phyloP scores from a whole-genome alignment of 768 basidiomycete genomes.

The Hericium coralloides region DNA sequence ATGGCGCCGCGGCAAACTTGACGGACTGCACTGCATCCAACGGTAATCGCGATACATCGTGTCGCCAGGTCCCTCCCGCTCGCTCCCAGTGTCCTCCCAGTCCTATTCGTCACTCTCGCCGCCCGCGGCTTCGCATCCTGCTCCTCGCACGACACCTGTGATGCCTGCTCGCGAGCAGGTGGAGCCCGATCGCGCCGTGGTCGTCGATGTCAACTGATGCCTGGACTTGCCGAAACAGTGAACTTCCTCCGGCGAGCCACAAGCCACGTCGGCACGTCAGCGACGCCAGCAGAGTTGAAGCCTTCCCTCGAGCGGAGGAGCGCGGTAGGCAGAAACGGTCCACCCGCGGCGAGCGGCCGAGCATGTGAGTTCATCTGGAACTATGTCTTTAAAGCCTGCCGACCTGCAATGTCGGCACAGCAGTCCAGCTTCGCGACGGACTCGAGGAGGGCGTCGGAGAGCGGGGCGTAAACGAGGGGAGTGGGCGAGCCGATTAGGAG shows the following conservation, averaged over 20 bases:
- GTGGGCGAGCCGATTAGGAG: conserved; percentile 61
- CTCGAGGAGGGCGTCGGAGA: conserved; percentile 47
- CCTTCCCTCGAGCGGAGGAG: conserved; percentile 46
- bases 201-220: too few relatives aligned
- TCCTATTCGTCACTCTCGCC: conserved; percentile 78
- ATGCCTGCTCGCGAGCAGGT: too few relatives aligned
- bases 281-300: conserved; percentile 25
- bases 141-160: too few relatives aligned
- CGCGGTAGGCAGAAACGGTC: conserved; percentile 28
- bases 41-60: conserved; percentile 78
- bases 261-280: conserved; percentile 43
- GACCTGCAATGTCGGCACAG: conserved; percentile 23
- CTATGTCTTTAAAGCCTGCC: conserved; percentile 33
- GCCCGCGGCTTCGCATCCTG: too few relatives aligned
- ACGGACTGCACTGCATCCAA: conserved; percentile 70
- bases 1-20: too few relatives aligned
- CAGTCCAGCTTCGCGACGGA: conserved; percentile 28
- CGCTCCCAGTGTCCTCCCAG: conserved; percentile 69
- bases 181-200: too few relatives aligned
- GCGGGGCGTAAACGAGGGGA: conserved; percentile 40
- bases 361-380: conserved; percentile 41
- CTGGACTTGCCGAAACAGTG: too few relatives aligned
- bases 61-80: conserved; percentile 65
- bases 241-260: too few relatives aligned
- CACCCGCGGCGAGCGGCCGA: conserved; percentile 27